Conservation (phyloP, 257 asterid species). For the Nicotiana benthamiana region DNA sequence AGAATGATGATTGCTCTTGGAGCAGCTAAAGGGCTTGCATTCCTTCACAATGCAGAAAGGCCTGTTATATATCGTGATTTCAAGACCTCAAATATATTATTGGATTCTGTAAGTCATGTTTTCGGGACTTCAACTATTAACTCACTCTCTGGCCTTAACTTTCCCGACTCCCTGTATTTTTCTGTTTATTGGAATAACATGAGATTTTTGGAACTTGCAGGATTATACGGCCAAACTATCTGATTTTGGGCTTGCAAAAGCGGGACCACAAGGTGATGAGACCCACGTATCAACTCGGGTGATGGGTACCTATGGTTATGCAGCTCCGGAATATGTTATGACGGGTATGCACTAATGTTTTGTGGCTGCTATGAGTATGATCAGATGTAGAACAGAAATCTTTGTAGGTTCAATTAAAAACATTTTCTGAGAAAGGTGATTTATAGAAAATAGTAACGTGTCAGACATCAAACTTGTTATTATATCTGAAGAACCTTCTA, state of each 20-base stretch:
- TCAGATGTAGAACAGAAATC: not conserved
- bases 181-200: not conserved
- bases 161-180: not conserved
- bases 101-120: conserved; percentile 72
- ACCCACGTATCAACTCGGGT: conserved; percentile 98
- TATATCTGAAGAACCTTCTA: not conserved
- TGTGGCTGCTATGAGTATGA: not conserved
- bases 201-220: conserved; percentile 31
- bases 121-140: not conserved
- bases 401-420: not conserved
- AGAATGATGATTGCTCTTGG: conserved; percentile 99
- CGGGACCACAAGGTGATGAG: conserved; percentile 99
- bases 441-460: not conserved
- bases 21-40: conserved; percentile 99
- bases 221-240: conserved; percentile 95
- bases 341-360: conserved; percentile 47
- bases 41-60: conserved; percentile 95
- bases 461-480: not conserved
- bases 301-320: conserved; percentile 99
- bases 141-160: not conserved
- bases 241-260: conserved; percentile 99
- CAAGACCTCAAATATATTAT: conserved; percentile 90
- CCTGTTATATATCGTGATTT: conserved; percentile 98
- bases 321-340: conserved; percentile 99
- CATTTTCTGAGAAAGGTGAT: not conserved